Percentiles rank a stretch among this genome's conserved stretches.
Evolutionary conservation across 768 basidiomycete species (phyloP).

Genomic region (Boletus reticuloceps): DNA sequence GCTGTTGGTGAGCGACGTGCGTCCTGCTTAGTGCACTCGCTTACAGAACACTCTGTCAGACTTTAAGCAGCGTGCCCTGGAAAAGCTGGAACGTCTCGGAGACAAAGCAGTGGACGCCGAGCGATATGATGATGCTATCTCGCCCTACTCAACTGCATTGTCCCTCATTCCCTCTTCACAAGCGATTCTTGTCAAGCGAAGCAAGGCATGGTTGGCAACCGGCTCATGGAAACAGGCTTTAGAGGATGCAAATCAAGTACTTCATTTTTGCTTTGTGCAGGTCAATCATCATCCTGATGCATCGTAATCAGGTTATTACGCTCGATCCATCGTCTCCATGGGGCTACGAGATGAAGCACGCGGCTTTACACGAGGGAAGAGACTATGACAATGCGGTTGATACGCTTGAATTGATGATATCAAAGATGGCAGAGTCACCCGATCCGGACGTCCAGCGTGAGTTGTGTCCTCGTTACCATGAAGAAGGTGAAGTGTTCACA

Average conservation of each 20-base stretch:
- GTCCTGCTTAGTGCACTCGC: background rate
- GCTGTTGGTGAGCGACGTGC: background rate
- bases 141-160: background rate
- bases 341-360: background rate
- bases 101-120: background rate
- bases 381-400: background rate
- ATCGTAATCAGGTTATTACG: background rate
- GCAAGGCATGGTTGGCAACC: background rate
- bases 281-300: background rate
- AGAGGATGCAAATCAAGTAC: background rate
- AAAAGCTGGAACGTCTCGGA: background rate
- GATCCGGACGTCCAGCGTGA: background rate
- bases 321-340: background rate
- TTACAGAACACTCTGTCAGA: background rate
- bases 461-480: background rate
- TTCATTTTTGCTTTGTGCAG: background rate
- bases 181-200: background rate
- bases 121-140: background rate
- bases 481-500: too few species aligned
- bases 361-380: background rate
- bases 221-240: background rate
- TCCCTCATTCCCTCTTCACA: background rate
- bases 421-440: background rate
- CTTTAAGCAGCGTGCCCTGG: background rate
- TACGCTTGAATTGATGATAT: background rate